phyloP scores from a whole-genome alignment of 306 rosid species.

The Mimosa bimucronata region DNA sequence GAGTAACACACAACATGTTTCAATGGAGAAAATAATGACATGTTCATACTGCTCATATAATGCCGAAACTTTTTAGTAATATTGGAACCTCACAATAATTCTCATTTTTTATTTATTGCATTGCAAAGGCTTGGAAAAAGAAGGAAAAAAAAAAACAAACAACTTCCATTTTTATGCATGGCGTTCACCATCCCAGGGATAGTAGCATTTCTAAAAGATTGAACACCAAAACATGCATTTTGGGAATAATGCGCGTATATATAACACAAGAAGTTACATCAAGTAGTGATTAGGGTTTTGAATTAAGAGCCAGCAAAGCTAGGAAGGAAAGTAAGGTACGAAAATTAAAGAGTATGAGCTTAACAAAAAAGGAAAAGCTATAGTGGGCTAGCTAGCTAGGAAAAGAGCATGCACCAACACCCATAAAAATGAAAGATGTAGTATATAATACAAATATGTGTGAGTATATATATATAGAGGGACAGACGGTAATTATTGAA shows the following conservation, averaged over 20 bases:
- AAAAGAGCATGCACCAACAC: not conserved
- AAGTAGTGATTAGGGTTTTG: not conserved
- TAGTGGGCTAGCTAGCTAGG: not conserved
- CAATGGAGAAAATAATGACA: no score
- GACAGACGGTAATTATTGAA: slow-evolving; percentile 16
- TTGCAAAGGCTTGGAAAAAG: no score
- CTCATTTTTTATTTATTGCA: no score
- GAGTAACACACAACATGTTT: no score
- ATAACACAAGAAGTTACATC: not conserved
- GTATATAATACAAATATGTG: not conserved
- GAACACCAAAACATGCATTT: not conserved
- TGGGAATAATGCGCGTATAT: not conserved
- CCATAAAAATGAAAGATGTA: not conserved
- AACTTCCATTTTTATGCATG: no score
- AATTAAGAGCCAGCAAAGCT: not conserved
- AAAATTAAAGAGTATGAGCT: not conserved
- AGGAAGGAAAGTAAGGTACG: not conserved
- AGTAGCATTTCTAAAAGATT: not conserved
- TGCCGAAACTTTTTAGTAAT: no score
- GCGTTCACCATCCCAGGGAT: no score
- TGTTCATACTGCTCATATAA: no score
- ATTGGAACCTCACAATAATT: no score
- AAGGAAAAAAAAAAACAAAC: no score
- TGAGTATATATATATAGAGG: not conserved
- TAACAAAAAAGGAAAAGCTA: not conserved